A percentile compares a stretch with the other conserved stretches of the same genome.
phyloP scores from a whole-genome alignment of 495 filamentous ascomycete species.

The Neurospora tetrasperma region DNA sequence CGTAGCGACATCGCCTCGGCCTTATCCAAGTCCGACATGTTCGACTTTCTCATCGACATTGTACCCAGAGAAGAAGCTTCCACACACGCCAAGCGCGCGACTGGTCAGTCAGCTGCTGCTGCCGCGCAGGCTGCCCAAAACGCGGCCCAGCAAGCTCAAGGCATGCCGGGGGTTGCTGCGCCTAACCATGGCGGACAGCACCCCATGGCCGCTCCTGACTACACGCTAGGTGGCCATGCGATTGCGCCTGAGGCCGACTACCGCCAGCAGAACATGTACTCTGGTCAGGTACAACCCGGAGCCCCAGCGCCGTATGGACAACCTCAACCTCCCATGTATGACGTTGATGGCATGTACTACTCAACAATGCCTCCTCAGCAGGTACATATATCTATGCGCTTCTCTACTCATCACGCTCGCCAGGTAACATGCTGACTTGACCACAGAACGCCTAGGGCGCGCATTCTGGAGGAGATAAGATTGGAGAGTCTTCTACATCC shows the following conservation, averaged over 20 bases:
- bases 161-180: constrained; percentile 51
- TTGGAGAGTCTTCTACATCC: background rate
- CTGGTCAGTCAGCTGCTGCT: constrained; percentile 36
- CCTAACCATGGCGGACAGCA: constrained; percentile 44
- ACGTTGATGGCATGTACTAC: constrained; percentile 82
- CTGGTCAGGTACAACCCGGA: constrained; percentile 60
- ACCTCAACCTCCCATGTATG: constrained; percentile 62
- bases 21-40: constrained; percentile 96
- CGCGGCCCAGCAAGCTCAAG: constrained; percentile 41
- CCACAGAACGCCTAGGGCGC: constrained; percentile 20
- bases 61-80: constrained; percentile 90
- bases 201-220: constrained; percentile 57
- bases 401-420: background rate
- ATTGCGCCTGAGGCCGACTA: constrained; percentile 66
- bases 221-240: constrained; percentile 25
- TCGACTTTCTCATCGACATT: constrained; percentile 98
- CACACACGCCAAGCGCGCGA: constrained; percentile 62
- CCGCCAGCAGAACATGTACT: constrained; percentile 68
- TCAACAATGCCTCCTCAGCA: constrained; percentile 74
- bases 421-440: constrained; percentile 3
- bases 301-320: constrained; percentile 62
- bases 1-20: constrained; percentile 93
- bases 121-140: constrained; percentile 41
- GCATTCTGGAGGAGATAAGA: background rate
- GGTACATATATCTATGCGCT: constrained; percentile 38